Percentiles rank a stretch among this genome's conserved stretches.
These are phyloP conservation scores for Solanum hybrid DNA, from an alignment of 305 asterid genomes.

Conservation along the genomic window DNA sequence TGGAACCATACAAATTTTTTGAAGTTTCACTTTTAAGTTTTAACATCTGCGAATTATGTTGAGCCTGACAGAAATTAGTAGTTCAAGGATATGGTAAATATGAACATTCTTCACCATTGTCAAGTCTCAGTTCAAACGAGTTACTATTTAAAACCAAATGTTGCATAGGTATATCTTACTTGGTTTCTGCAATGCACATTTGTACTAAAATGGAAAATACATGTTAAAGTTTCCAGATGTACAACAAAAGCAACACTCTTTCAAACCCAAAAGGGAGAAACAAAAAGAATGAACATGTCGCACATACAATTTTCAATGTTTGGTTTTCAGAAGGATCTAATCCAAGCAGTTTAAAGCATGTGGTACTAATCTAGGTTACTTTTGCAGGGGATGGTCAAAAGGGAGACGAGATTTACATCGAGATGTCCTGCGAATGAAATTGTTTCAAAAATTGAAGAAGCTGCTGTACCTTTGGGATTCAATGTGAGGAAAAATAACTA, in stretches of 20 bases:
- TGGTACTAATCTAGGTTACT: not conserved
- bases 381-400: conserved; percentile 67
- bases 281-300: not conserved
- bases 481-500: conserved; percentile 84
- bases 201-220: not conserved
- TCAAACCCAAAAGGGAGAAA: not conserved
- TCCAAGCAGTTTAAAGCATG: not conserved
- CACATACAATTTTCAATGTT: not conserved
- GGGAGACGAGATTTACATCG: conserved; percentile 91
- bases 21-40: not conserved
- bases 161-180: not conserved
- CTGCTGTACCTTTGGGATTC: conserved; percentile 88
- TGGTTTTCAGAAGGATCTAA: not conserved
- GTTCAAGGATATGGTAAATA: not conserved
- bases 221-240: not conserved
- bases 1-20: not conserved
- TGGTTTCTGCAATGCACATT: not conserved
- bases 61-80: not conserved
- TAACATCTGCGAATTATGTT: not conserved
- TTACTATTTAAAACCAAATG: not conserved
- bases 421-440: conserved; percentile 73
- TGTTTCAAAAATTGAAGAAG: conserved; percentile 73
- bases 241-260: not conserved
- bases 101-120: not conserved
- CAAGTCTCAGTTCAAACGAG: not conserved